Percentiles rank a stretch among this genome's conserved stretches.
phyloP scores from a whole-genome alignment of 2,329 filamentous ascomycete genomes.

The Alternaria ventricosa region DNA sequence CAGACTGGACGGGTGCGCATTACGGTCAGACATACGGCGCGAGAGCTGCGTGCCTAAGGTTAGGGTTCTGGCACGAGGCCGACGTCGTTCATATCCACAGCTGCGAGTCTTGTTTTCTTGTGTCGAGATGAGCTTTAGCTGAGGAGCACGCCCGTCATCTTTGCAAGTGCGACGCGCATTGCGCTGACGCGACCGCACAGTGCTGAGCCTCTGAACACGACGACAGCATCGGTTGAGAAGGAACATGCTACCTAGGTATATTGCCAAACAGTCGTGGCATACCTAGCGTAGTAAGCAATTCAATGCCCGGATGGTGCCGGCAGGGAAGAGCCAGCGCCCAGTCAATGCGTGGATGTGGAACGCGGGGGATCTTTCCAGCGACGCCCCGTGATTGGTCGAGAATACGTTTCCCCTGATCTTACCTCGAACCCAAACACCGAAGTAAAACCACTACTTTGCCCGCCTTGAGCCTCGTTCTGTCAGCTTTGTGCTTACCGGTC shows the following conservation, averaged over 20 bases:
- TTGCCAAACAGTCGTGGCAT: background rate
- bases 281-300: background rate
- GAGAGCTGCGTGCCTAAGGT: background rate
- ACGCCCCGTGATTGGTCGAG: background rate
- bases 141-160: background rate
- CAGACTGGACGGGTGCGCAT: background rate
- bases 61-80: background rate
- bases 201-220: background rate
- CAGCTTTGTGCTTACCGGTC: background rate
- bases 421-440: background rate
- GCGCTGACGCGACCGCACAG: background rate
- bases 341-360: background rate
- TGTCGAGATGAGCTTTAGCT: background rate
- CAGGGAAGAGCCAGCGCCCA: background rate
- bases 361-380: background rate
- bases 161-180: background rate
- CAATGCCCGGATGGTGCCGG: background rate
- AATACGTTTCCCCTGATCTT: background rate
- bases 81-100: background rate
- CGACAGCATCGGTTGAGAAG: background rate
- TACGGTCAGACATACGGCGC: background rate
- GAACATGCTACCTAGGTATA: background rate
- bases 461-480: background rate
- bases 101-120: background rate
- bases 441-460: background rate